Evolutionary conservation across 208 protist species (phyloP), one percentile per base, ranked within the genome.

Genomic region (Trypanosoma boissoni): DNA sequence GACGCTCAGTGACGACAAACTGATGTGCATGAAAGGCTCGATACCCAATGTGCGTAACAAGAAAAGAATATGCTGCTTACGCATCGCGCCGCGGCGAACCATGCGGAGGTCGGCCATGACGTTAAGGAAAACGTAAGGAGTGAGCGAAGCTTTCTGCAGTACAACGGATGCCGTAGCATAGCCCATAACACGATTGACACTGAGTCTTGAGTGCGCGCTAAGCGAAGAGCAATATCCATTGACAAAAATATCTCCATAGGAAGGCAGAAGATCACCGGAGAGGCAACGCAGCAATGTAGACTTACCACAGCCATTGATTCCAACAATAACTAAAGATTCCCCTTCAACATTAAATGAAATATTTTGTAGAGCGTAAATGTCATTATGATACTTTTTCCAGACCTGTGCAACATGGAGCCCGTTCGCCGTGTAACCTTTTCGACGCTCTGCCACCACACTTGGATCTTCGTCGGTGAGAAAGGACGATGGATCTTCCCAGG

Each of bases 261-360:
- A 61, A 4, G 53, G 53, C 29, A 61, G 2, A 14, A 58, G 12
- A 16, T 53, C 44, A 23, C 58, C 58, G 14, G 37, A n/a, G 10
- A 71, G 5, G 43, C 46, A 71, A 0, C 49, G 20, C 8, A 71
- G 32, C 31, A 71, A 27, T 7, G 64, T 65, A 14, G 64, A 64
- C 34, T 71, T 71, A 2, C 64, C 64, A 44, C 56, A 48, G 20
- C 64, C 64, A 58, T 63, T 71, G 37, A 58, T 49, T 21, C 57
- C 64, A 24, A 71, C 31, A 24, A 71, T 46, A 0, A 29, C 42
- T 24, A 56, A 28, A 12, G 43, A 44, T 57, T 71, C 58, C 26
- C 34, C 34, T 23, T 42, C 37, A n/a, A 71, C n/a, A 57, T 64
- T 61, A 3, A 71, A n/a, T n/a, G 64, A 41, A 36, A 71, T 31